Conservation (phyloP, 2,329 filamentous ascomycete species). For the Zymoseptoria ardabiliae region DNA sequence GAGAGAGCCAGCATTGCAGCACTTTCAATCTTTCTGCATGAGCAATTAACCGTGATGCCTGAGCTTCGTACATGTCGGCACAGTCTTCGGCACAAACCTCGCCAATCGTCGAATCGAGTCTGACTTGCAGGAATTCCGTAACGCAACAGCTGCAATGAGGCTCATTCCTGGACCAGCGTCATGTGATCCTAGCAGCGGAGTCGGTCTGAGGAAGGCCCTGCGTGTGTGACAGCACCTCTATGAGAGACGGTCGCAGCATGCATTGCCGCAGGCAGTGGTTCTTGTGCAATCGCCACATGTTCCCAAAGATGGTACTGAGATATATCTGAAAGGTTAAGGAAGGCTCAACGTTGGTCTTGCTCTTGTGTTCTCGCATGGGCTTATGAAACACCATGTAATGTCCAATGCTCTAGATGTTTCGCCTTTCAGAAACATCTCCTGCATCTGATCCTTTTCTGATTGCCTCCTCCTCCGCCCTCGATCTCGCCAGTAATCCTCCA, state of each 20-base stretch:
- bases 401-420: background rate
- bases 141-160: background rate
- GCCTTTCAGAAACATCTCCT: conserved; percentile 5
- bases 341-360: too few species aligned
- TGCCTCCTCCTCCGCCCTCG: conserved; percentile 12
- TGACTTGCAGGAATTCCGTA: background rate
- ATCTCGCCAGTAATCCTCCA: conserved; percentile 4
- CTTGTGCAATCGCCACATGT: too few species aligned
- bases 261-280: too few species aligned
- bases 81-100: background rate
- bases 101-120: background rate
- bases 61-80: background rate
- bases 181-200: background rate
- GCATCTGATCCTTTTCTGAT: conserved; percentile 10
- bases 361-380: too few species aligned
- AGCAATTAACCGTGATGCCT: background rate
- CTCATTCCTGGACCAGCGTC: background rate
- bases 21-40: background rate
- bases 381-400: background rate
- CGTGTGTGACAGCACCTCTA: too few species aligned
- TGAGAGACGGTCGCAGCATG: too few species aligned
- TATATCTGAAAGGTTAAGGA: too few species aligned
- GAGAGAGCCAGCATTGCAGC: background rate
- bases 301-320: too few species aligned
- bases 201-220: background rate